These are phyloP conservation scores for Kregervanrija delftensis DNA, from an alignment of 805 yeast species.

Conservation along the genomic window DNA sequence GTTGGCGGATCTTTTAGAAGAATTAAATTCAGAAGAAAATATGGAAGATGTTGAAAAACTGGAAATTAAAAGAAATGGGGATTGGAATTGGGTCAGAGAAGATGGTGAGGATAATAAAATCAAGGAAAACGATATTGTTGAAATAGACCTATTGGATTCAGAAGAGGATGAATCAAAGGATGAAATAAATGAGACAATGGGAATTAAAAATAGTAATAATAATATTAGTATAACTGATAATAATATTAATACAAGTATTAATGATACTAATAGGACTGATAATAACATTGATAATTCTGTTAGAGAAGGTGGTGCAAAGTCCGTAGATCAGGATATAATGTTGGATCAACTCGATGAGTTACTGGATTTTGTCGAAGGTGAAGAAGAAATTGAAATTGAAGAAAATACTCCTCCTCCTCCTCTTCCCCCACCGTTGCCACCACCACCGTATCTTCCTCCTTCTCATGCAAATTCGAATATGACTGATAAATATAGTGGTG, in stretches of 20 bases:
- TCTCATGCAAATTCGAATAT: not conserved
- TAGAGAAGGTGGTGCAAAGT: not conserved
- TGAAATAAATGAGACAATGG: not conserved
- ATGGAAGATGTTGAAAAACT: slow-evolving; percentile 15
- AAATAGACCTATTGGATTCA: slow-evolving; percentile 10
- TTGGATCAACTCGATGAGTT: slow-evolving; percentile 7
- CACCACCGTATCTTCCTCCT: not conserved
- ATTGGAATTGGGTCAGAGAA: slow-evolving; percentile 16
- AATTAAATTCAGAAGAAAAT: slow-evolving; percentile 10
- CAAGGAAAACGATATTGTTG: slow-evolving; percentile 9
- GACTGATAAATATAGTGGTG: slow-evolving; percentile 1
- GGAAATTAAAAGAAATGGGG: slow-evolving; percentile 22
- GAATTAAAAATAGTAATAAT: not conserved
- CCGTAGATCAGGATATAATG: slow-evolving; percentile 4
- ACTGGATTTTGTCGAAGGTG: not conserved
- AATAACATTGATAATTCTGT: not conserved
- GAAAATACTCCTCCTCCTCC: not conserved
- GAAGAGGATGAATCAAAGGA: slow-evolving; percentile 13
- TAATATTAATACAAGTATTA: slow-evolving; percentile 2
- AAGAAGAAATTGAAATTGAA: not conserved
- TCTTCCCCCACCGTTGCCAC: not conserved
- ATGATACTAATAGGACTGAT: slow-evolving; percentile 5
- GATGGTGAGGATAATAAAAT: slow-evolving; percentile 5
- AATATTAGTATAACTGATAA: not conserved
- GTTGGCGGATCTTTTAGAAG: slow-evolving; percentile 20